phyloP scores from a whole-genome alignment of 805 yeast species.

The Ogataea zsoltii region DNA sequence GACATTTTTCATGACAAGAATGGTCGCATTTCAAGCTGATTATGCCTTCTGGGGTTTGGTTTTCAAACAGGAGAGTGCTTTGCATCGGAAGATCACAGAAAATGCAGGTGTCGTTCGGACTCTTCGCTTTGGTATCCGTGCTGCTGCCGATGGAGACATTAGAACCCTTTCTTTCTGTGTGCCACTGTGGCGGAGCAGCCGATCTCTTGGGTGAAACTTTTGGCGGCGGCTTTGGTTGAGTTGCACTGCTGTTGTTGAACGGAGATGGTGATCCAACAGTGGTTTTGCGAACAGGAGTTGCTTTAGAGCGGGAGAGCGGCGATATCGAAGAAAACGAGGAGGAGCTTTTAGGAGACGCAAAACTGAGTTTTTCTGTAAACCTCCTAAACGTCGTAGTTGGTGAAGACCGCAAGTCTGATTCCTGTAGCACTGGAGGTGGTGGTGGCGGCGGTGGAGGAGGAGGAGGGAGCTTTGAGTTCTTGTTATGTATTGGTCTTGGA shows the following conservation, averaged over 20 bases:
- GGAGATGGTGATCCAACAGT: background rate
- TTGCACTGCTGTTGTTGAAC: background rate
- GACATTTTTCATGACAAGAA: conserved; percentile 59
- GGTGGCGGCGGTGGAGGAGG: conserved; percentile 21
- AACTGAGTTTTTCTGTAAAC: conserved; percentile 25
- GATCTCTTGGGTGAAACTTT: background rate
- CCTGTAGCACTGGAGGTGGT: conserved; percentile 20
- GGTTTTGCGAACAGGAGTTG: background rate
- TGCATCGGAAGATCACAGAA: conserved; percentile 54
- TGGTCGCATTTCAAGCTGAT: conserved; percentile 57
- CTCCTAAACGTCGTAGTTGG: conserved; percentile 14
- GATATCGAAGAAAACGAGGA: conserved; percentile 1
- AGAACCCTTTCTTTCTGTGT: too few relatives aligned
- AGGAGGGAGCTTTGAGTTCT: background rate
- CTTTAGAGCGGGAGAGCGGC: conserved; percentile 1
- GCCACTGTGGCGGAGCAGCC: background rate
- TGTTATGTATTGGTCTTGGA: background rate
- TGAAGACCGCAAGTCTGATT: background rate
- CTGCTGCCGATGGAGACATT: background rate
- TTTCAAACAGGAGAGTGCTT: conserved; percentile 38
- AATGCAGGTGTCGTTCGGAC: conserved; percentile 16
- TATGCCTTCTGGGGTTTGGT: conserved; percentile 41
- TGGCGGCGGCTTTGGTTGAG: background rate
- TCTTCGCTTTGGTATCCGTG: conserved; percentile 3
- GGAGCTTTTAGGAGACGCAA: conserved; percentile 15